phyloP scores from a whole-genome alignment of 202 grass and related monocot species.

The Miscanthus sacchariflorus region DNA sequence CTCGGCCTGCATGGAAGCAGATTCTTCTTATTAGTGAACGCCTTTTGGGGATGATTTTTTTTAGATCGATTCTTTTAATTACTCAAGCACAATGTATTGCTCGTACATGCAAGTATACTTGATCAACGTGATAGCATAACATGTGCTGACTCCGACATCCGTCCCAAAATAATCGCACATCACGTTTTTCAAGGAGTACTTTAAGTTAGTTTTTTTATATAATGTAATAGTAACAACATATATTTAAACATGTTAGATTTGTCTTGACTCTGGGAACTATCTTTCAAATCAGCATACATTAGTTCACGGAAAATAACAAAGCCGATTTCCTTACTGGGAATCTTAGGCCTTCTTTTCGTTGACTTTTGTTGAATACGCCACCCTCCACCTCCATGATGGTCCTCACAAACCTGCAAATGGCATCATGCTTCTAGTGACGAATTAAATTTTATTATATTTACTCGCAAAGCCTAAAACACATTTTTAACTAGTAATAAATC shows the following conservation, averaged over 20 bases:
- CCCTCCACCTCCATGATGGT: background rate
- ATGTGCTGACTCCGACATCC: too few relatives aligned
- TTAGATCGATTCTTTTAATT: too few relatives aligned
- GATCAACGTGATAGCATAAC: too few relatives aligned
- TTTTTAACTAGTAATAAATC: background rate
- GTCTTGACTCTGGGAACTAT: too few relatives aligned
- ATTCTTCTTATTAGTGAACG: too few relatives aligned
- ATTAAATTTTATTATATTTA: background rate
- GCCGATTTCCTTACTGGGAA: background rate
- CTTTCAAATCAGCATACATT: background rate
- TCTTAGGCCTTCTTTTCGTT: background rate
- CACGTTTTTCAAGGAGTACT: too few relatives aligned
- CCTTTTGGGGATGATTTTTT: too few relatives aligned
- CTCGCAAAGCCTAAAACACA: background rate
- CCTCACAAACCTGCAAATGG: background rate
- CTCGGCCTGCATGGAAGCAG: too few relatives aligned
- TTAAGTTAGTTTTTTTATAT: too few relatives aligned
- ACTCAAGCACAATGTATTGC: background rate
- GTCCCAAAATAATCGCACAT: too few relatives aligned
- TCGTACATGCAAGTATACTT: background rate
- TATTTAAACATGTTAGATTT: too few relatives aligned
- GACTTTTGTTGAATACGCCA: background rate
- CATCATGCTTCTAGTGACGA: background rate
- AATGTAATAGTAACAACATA: too few relatives aligned
- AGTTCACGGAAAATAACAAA: background rate